Conservation (phyloP, 2,329 filamentous ascomycete species). For the Dichotomopilus funicola region DNA sequence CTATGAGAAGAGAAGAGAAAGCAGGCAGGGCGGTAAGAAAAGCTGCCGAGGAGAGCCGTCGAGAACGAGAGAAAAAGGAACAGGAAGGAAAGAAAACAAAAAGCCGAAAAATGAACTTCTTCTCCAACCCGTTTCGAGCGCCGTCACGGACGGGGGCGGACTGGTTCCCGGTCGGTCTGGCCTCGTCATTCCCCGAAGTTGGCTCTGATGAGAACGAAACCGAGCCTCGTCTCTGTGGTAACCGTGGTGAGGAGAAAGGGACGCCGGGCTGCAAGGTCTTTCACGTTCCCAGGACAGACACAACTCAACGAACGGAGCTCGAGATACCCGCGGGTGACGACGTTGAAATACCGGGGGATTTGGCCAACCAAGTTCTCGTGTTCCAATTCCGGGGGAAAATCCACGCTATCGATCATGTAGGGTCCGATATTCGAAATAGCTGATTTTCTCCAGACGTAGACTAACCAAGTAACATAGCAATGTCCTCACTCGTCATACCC, state of each 20-base stretch:
- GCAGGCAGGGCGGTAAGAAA: too few species aligned
- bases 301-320: slow-evolving; percentile 33
- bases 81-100: background rate
- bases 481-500: slow-evolving; percentile 64
- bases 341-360: slow-evolving; percentile 20
- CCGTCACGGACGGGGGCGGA: slow-evolving; percentile 25
- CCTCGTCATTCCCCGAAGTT: slow-evolving; percentile 51
- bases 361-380: slow-evolving; percentile 57
- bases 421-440: slow-evolving; percentile 9
- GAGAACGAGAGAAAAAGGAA: too few species aligned
- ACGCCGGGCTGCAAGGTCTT: slow-evolving; percentile 55
- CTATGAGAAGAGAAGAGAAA: too few species aligned
- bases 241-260: slow-evolving; percentile 28
- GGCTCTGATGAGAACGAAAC: slow-evolving; percentile 27
- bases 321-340: slow-evolving; percentile 30
- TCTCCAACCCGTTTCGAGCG: slow-evolving; percentile 20
- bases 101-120: background rate
- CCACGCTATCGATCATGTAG: slow-evolving; percentile 62
- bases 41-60: too few species aligned
- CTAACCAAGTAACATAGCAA: slow-evolving; percentile 36
- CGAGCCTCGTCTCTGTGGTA: slow-evolving; percentile 29
- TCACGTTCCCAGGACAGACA: slow-evolving; percentile 37
- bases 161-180: slow-evolving; percentile 51
- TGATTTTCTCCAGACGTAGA: background rate
- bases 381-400: slow-evolving; percentile 58